These are phyloP conservation scores for Perilla frutescens DNA, from an alignment of 257 asterid genomes.

Conservation along the genomic window DNA sequence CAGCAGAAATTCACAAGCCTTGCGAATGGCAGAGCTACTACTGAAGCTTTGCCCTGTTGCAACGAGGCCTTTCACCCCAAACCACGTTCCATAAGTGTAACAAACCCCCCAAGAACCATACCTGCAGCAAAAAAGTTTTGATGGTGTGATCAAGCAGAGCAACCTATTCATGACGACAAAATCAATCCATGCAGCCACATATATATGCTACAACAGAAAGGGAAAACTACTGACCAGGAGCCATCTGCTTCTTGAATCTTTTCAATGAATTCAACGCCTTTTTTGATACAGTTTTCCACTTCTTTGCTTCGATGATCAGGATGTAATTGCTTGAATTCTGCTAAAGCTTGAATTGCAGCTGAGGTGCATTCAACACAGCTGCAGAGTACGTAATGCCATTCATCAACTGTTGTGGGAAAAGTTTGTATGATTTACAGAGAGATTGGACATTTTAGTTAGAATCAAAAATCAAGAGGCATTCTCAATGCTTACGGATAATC, in stretches of 20 bases:
- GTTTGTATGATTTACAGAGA: conserved; percentile 12
- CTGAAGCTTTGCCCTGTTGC: conserved; percentile 76
- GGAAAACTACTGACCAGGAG: conserved; percentile 73
- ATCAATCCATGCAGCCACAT: conserved; percentile 18
- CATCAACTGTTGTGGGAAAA: conserved; percentile 1
- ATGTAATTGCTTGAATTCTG: conserved; percentile 68
- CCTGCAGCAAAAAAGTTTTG: conserved; percentile 50
- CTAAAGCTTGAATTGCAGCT: conserved; percentile 90
- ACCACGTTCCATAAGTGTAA: conserved; percentile 94
- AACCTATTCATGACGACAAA: not conserved
- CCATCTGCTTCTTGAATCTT: conserved; percentile 85
- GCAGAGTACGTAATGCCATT: conserved; percentile 30
- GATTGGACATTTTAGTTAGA: conserved; percentile 23
- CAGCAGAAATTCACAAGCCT: conserved; percentile 88
- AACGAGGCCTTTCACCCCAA: conserved; percentile 84
- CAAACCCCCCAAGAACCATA: conserved; percentile 99
- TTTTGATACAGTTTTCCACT: conserved; percentile 67
- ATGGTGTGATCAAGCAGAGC: not conserved
- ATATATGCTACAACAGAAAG: not conserved
- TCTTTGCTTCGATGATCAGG: conserved; percentile 89
- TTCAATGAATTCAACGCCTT: conserved; percentile 70
- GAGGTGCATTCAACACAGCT: conserved; percentile 98
- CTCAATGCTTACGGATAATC: conserved; percentile 77
- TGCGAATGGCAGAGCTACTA: conserved; percentile 66
- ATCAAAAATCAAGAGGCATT: conserved; percentile 18